Base-by-base conservation (phyloP, 2,329 filamentous ascomycete genomes). In the Aspergillus brunneoviolaceus region DNA sequence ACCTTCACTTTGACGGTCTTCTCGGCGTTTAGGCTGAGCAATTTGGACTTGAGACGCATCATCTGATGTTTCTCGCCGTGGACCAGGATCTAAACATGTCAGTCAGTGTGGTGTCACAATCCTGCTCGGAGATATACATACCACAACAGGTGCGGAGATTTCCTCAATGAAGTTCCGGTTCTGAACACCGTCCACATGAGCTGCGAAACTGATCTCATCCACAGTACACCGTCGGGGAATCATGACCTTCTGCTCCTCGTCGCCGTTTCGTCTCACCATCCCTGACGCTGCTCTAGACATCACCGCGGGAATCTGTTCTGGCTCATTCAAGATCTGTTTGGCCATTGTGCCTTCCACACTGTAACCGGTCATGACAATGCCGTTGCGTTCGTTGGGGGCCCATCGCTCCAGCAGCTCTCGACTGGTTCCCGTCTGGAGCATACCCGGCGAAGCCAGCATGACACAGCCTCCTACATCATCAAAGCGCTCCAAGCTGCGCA, bases 281-380 rank as follows among this genome's bases (percentile, higher is more conserved):
- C 76, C 72, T 16, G 69, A 85, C 31, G 84, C 83, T 35, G 77
- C 77, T 68, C 85, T 87, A 59, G 89, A 92, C 88, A 96, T 98
- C 69, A 98, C 90, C 0, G 94, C 94, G 61, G 92, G 92, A 60
- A 99, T 98, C 70, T 92, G 89, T 62, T 97, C 93, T 0, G 95
- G 95, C 73, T 98, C 95, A 66, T 94, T 91, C 79, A 98, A 89
- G 63, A 99, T 91, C 69, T 95, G 88, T 76, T 96, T 94, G 3
- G 92, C 95, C 94, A 99, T 98, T 0, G 95, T 99, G 5, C 95
- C 95, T 77, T 99, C 95, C 7, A 99, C 94, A 62, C 92, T 97
- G 79, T 99, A 99, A 73, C 95, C 95, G 0, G 95, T 99, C 76
- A 99, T 96, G 68, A 99, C 90, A 49, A 99, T 92, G n/a, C 94